Evolutionary conservation across 2,329 filamentous ascomycete genomes (phyloP).

Genomic region (Meredithiella fracta): DNA sequence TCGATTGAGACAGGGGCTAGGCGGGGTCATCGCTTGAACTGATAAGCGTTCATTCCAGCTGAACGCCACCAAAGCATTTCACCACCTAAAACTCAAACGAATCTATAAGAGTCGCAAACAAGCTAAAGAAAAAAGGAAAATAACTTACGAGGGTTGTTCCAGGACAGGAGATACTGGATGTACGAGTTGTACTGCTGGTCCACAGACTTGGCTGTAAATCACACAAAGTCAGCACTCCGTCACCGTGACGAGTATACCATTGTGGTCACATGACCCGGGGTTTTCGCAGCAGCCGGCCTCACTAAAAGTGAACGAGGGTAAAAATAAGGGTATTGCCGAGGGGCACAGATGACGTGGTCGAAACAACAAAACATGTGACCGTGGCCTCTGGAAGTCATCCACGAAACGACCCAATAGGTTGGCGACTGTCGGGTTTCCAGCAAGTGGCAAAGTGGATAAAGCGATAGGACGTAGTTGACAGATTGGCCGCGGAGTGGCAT

Average conservation of each 20-base stretch:
- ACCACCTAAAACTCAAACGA: too few species aligned
- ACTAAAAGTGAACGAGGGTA: neutral
- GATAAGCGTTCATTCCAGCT: neutral
- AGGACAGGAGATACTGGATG: slow-evolving; percentile 52
- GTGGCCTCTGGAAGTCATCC: neutral
- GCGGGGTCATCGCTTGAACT: slow-evolving; percentile 1
- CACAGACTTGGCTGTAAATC: slow-evolving; percentile 7
- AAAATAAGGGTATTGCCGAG: slow-evolving; percentile 1
- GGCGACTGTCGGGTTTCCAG: too few species aligned
- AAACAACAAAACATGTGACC: neutral
- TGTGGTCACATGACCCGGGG: neutral
- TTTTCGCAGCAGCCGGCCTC: neutral
- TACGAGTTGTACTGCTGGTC: slow-evolving; percentile 56
- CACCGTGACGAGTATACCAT: neutral
- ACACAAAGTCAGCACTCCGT: neutral
- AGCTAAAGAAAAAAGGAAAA: slow-evolving; percentile 1
- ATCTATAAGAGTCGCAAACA: neutral
- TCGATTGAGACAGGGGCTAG: slow-evolving; percentile 11
- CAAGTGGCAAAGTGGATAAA: neutral
- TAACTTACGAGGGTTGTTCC: slow-evolving; percentile 48
- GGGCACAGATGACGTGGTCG: slow-evolving; percentile 12
- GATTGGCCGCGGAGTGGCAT: neutral
- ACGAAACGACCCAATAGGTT: neutral
- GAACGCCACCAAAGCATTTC: neutral
- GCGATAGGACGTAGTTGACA: neutral